Conservation (phyloP, 371 early-diverging fungal species). For the Nematocida major region DNA sequence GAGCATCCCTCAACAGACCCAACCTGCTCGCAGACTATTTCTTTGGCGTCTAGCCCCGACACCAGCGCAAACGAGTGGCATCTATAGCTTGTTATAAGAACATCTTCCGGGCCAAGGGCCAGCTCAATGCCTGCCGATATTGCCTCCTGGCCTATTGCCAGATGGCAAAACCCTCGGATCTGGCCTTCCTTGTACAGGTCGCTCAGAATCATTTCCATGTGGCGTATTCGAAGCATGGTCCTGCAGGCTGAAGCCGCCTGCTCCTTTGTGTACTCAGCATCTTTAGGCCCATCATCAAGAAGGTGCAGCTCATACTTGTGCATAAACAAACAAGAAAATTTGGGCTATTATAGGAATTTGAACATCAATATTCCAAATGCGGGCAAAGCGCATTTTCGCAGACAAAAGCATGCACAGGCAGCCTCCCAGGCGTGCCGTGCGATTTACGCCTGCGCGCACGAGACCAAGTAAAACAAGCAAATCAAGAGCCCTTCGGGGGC, state of each 20-base stretch:
- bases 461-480: no score
- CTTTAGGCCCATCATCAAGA: background rate
- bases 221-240: conserved; percentile 55
- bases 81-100: conserved; percentile 90
- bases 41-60: conserved; percentile 71
- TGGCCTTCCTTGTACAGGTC: conserved; percentile 77
- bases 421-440: no score
- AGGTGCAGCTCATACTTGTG: background rate
- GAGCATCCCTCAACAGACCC: conserved; percentile 80
- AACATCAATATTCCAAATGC: no score
- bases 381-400: no score
- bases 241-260: conserved; percentile 55
- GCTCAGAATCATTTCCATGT: conserved; percentile 50
- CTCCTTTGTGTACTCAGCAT: background rate
- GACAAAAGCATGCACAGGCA: no score
- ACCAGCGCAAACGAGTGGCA: conserved; percentile 92
- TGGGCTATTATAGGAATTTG: background rate
- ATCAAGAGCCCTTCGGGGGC: no score
- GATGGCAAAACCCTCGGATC: conserved; percentile 96
- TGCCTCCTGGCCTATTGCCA: conserved; percentile 96
- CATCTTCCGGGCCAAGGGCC: conserved; percentile 76
- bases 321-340: background rate
- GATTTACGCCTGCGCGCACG: no score
- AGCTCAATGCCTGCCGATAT: conserved; percentile 85
- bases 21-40: conserved; percentile 75